These are phyloP conservation scores for Wickerhamiella sergipiensis DNA, from an alignment of 805 yeast genomes.

Conservation along the genomic window DNA sequence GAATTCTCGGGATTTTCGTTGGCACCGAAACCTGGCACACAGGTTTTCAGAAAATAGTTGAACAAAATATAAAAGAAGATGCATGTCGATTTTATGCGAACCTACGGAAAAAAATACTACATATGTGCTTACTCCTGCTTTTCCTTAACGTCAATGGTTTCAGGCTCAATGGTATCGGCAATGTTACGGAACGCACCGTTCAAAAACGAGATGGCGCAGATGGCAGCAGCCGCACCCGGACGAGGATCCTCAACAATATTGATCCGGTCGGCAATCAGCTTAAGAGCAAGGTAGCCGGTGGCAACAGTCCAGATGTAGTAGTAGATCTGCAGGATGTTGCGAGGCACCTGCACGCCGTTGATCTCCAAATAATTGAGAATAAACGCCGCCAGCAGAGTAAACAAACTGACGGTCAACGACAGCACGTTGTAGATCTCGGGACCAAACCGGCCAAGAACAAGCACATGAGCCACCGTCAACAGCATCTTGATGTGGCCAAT, in stretches of 20 bases:
- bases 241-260: constrained; percentile 3
- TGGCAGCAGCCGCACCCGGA: constrained; percentile 4
- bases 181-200: constrained; percentile 17
- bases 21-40: too few relatives aligned
- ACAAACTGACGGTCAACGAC: constrained; percentile 7
- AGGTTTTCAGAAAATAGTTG: too few relatives aligned
- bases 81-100: too few relatives aligned
- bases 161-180: constrained; percentile 16
- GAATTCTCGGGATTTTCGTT: background rate
- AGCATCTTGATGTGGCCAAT: constrained; percentile 13
- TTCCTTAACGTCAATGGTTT: background rate
- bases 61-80: too few relatives aligned
- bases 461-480: constrained; percentile 10
- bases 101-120: background rate
- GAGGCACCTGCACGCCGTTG: constrained; percentile 17
- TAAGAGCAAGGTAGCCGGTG: constrained; percentile 14
- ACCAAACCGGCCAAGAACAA: constrained; percentile 9
- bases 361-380: constrained; percentile 16
- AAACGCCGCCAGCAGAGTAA: constrained; percentile 11
- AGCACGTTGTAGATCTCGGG: constrained; percentile 15
- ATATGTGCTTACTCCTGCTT: background rate
- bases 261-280: constrained; percentile 8
- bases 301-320: constrained; percentile 15
- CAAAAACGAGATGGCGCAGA: constrained; percentile 15
- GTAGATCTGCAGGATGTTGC: constrained; percentile 15